A percentile compares a stretch with the other conserved stretches of the same genome.
These are phyloP conservation scores for Rhododendron kiyosumense DNA, from an alignment of 148 eudicot species.

Conservation along the genomic window DNA sequence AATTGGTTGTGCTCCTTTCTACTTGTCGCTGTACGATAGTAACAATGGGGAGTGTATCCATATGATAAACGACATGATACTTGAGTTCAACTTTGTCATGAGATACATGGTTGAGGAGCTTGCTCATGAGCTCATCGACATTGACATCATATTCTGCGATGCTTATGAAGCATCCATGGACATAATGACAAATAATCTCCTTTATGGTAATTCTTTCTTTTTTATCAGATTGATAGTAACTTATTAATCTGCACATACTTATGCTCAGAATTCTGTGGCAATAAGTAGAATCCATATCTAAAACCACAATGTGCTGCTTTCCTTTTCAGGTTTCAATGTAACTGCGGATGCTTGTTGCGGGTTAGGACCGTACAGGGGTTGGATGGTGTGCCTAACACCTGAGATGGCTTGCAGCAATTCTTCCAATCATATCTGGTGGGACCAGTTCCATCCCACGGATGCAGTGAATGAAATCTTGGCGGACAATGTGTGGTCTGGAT, in stretches of 20 bases:
- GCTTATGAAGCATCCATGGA: constrained; percentile 75
- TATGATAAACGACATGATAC: constrained; percentile 73
- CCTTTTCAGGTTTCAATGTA: constrained; percentile 50
- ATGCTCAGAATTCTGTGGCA: too few relatives aligned
- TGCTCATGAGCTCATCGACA: constrained; percentile 39
- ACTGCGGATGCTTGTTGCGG: constrained; percentile 85
- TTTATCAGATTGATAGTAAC: too few relatives aligned
- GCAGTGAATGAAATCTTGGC: constrained; percentile 74
- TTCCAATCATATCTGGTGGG: constrained; percentile 91
- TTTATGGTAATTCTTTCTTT: constrained; percentile 36
- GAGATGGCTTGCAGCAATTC: constrained; percentile 83
- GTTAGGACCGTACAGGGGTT: constrained; percentile 69
- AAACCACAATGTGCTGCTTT: background rate
- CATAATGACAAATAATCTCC: constrained; percentile 48
- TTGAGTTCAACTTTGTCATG: constrained; percentile 73
- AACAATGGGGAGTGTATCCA: constrained; percentile 64
- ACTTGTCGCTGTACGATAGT: constrained; percentile 63
- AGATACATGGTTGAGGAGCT: constrained; percentile 70
- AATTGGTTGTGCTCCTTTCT: constrained; percentile 90
- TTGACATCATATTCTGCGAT: constrained; percentile 71
- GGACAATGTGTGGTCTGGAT: constrained; percentile 79
- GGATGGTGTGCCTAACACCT: constrained; percentile 68
- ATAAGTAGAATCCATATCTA: background rate
- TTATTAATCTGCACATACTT: too few relatives aligned
- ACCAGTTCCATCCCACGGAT: constrained; percentile 85